These are phyloP conservation scores for Ceratocystis colombiana DNA, from an alignment of 2,329 filamentous ascomycete species.

Conservation along the genomic window DNA sequence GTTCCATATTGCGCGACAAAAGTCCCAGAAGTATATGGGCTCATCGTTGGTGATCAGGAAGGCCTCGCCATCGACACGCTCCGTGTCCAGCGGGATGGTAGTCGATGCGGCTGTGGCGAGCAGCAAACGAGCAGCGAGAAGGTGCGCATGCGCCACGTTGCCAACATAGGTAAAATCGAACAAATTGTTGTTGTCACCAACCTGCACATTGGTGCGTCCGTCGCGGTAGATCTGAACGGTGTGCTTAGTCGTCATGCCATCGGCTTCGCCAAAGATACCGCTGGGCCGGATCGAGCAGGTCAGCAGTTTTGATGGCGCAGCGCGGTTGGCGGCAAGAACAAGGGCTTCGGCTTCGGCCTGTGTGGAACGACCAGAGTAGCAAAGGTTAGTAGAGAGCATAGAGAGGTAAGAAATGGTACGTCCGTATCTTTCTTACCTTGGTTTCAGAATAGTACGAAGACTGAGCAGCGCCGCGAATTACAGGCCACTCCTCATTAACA, in stretches of 20 bases:
- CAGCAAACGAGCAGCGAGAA: conserved; percentile 68
- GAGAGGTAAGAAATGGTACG: too few species aligned
- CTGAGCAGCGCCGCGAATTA: conserved; percentile 60
- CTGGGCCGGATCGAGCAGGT: conserved; percentile 77
- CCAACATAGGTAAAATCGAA: conserved; percentile 57
- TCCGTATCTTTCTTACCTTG: conserved; percentile 47
- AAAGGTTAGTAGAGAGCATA: neutral
- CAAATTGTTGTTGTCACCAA: conserved; percentile 58
- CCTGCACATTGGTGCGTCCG: conserved; percentile 63
- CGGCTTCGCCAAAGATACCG: conserved; percentile 84
- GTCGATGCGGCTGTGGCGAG: conserved; percentile 39
- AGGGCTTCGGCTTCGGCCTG: conserved; percentile 69
- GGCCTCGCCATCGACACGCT: conserved; percentile 70
- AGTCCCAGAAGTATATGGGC: conserved; percentile 86
- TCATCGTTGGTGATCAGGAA: conserved; percentile 87
- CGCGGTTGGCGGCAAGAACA: conserved; percentile 65
- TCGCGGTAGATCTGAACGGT: conserved; percentile 61
- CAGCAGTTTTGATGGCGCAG: conserved; percentile 48
- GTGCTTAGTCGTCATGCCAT: conserved; percentile 63
- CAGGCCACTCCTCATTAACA: conserved; percentile 72
- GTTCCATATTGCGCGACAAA: conserved; percentile 67
- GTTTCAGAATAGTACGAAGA: conserved; percentile 81
- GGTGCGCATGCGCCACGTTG: conserved; percentile 64
- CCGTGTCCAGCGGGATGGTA: conserved; percentile 56
- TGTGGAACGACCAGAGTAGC: neutral